These are phyloP conservation scores for Elsinoe necatrix DNA, from an alignment of 2,329 filamentous ascomycete species.

Conservation along the genomic window DNA sequence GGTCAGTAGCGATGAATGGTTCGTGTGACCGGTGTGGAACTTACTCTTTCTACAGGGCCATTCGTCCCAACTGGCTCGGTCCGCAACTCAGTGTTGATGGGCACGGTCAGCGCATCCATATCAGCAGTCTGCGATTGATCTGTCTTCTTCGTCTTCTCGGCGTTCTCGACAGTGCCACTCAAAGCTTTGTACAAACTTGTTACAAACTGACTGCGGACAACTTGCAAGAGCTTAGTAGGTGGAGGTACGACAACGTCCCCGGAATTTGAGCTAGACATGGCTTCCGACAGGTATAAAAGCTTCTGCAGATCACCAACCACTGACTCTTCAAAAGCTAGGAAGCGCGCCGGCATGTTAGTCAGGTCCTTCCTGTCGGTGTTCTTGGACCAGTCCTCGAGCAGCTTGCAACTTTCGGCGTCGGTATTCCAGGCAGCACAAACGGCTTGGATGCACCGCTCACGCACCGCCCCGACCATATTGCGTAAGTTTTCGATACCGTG, in stretches of 20 bases:
- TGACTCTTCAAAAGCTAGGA: conserved; percentile 75
- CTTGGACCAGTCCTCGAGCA: conserved; percentile 87
- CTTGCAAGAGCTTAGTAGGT: conserved; percentile 76
- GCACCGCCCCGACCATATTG: conserved; percentile 63
- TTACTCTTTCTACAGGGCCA: conserved; percentile 31
- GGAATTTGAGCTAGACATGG: conserved; percentile 62
- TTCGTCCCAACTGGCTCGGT: not conserved
- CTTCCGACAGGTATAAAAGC: conserved; percentile 86
- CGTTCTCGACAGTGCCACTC: conserved; percentile 94
- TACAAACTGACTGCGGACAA: conserved; percentile 86
- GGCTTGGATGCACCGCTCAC: conserved; percentile 78
- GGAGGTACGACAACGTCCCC: conserved; percentile 77
- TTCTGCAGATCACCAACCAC: conserved; percentile 84
- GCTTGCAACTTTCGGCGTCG: conserved; percentile 86
- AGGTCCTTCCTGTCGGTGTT: conserved; percentile 74
- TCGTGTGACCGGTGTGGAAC: conserved; percentile 19
- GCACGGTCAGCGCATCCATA: conserved; percentile 40
- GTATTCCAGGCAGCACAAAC: conserved; percentile 86
- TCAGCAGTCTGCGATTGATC: conserved; percentile 48
- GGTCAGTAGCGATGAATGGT: not conserved
- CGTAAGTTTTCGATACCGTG: conserved; percentile 63
- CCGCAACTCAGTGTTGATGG: conserved; percentile 20
- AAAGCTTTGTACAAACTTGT: conserved; percentile 88
- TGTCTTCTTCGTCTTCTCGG: conserved; percentile 60
- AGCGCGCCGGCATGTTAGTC: conserved; percentile 82